These are phyloP conservation scores for Clonostachys byssicola DNA, from an alignment of 2,329 filamentous ascomycete species.

Conservation along the genomic window DNA sequence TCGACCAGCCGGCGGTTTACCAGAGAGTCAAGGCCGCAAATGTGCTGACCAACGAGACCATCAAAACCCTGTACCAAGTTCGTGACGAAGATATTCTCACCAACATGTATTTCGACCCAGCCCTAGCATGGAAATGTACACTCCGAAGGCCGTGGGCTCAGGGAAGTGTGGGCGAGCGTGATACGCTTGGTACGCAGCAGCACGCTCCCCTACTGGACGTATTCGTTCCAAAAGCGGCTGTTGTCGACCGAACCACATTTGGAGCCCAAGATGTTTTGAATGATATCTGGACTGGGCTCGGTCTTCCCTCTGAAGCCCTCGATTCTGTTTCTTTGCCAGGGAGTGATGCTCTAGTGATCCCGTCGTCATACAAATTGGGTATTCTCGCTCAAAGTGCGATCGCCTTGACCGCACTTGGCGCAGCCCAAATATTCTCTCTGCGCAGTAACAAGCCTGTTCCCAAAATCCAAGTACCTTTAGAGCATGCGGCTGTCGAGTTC, in stretches of 20 bases:
- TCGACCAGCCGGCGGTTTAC: conserved; percentile 27
- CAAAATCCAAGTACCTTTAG: conserved; percentile 31
- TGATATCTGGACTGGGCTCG: conserved; percentile 4
- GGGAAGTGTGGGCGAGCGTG: conserved; percentile 26
- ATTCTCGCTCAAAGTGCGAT: conserved; percentile 48
- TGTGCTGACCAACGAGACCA: conserved; percentile 24
- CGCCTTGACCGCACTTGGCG: conserved; percentile 42
- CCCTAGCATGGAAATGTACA: conserved; percentile 38
- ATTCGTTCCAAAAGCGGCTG: conserved; percentile 4
- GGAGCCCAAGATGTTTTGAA: conserved; percentile 5
- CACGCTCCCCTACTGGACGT: conserved; percentile 25
- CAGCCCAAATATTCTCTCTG: conserved; percentile 36
- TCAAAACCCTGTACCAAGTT: conserved; percentile 23
- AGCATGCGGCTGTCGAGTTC: conserved; percentile 47
- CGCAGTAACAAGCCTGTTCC: conserved; percentile 21
- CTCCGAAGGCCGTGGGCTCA: conserved; percentile 26
- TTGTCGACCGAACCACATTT: not conserved
- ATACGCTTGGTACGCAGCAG: conserved; percentile 31
- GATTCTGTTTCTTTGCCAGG: conserved; percentile 8
- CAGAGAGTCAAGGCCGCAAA: conserved; percentile 24
- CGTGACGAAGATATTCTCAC: conserved; percentile 18
- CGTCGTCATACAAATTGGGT: conserved; percentile 50
- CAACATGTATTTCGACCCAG: conserved; percentile 33
- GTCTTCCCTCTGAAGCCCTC: conserved; percentile 5
- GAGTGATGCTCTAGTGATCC: conserved; percentile 16